Percentiles rank a stretch among this genome's conserved stretches.
Conservation (phyloP, 352 stramenopile species). For the Thalassiosira delicatula region DNA sequence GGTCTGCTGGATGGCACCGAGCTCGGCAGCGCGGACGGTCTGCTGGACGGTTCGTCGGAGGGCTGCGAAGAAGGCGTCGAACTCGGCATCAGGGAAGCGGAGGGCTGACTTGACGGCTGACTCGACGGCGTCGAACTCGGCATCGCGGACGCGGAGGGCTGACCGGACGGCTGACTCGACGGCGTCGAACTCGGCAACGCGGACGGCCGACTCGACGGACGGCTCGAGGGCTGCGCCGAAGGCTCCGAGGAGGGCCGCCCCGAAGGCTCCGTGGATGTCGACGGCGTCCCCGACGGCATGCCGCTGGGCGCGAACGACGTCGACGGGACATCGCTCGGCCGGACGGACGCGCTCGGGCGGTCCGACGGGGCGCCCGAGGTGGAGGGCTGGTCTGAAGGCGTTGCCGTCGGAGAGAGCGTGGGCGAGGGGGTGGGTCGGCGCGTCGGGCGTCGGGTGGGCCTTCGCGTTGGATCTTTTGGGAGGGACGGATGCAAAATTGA, state of each 20-base stretch:
- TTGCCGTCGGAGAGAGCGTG: too few relatives aligned
- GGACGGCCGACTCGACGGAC: neutral
- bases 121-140: too few relatives aligned
- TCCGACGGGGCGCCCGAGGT: neutral
- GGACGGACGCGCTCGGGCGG: neutral
- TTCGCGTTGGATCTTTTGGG: neutral
- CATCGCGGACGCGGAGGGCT: too few relatives aligned
- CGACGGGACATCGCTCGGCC: neutral
- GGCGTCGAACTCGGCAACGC: neutral
- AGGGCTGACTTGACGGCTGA: too few relatives aligned
- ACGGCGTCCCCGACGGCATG: neutral
- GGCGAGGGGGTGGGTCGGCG: too few relatives aligned
- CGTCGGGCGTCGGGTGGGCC: neutral
- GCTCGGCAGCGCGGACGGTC: too few relatives aligned
- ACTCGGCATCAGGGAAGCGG: too few relatives aligned
- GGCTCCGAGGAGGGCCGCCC: neutral
- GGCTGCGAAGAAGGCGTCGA: too few relatives aligned
- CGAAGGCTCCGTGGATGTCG: neutral
- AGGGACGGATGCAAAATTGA: neutral
- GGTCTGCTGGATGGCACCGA: too few relatives aligned
- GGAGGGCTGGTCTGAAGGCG: neutral
- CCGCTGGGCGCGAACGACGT: neutral
- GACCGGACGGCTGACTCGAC: neutral
- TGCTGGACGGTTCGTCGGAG: too few relatives aligned
- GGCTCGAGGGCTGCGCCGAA: neutral